These are phyloP conservation scores for Fomitiporia mediterranea DNA, from an alignment of 1,284 basidiomycete genomes.

Conservation along the genomic window DNA sequence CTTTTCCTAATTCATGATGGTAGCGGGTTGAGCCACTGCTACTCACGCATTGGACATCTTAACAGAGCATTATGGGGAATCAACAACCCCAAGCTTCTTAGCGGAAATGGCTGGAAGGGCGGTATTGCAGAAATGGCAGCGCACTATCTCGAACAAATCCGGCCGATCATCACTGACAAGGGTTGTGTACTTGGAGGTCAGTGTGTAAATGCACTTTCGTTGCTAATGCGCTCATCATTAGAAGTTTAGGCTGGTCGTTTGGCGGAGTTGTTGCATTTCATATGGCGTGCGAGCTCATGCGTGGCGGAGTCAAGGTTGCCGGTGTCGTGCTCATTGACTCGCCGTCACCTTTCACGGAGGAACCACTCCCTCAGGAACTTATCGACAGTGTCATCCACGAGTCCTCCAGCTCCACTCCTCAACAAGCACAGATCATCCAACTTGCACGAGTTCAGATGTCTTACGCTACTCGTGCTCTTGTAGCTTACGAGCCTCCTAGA, in stretches of 20 bases:
- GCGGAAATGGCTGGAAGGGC: slow-evolving; percentile 40
- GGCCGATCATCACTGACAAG: slow-evolving; percentile 30
- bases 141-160: slow-evolving; percentile 43
- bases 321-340: slow-evolving; percentile 66
- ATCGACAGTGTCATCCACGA: slow-evolving; percentile 33
- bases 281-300: slow-evolving; percentile 47
- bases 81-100: slow-evolving; percentile 48
- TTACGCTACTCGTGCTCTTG: slow-evolving; percentile 39
- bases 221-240: slow-evolving; percentile 6
- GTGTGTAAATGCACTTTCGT: slow-evolving; percentile 25
- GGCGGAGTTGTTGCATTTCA: slow-evolving; percentile 69
- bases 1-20: slow-evolving; percentile 70
- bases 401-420: slow-evolving; percentile 25
- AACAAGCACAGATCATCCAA: slow-evolving; percentile 17
- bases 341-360: slow-evolving; percentile 47
- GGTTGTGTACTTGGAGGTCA: slow-evolving; percentile 55
- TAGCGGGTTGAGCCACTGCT: slow-evolving; percentile 53
- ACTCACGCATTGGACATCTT: slow-evolving; percentile 43
- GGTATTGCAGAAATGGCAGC: slow-evolving; percentile 48
- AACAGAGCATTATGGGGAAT: slow-evolving; percentile 55
- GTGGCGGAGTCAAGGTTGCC: slow-evolving; percentile 39
- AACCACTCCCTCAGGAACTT: slow-evolving; percentile 45
- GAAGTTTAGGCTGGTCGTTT: slow-evolving; percentile 63
- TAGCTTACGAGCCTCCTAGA: slow-evolving; percentile 33
- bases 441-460: slow-evolving; percentile 38